Conservation (phyloP, 257 asterid genomes). For the Catharanthus roseus region DNA sequence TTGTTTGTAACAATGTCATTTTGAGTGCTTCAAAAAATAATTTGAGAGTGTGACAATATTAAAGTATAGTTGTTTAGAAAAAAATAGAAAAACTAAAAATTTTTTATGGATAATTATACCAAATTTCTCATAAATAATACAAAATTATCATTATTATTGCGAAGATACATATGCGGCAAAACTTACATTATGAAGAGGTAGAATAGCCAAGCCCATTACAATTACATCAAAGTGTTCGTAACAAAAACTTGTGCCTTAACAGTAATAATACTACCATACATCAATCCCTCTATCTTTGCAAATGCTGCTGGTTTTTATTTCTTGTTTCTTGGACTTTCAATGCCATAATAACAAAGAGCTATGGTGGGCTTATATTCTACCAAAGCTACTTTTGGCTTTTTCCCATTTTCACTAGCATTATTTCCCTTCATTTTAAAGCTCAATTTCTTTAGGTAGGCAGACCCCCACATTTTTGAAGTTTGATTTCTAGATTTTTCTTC, state of each 20-base stretch:
- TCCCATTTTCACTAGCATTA: conserved; percentile 17
- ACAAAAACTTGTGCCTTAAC: neutral
- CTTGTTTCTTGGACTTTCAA: conserved; percentile 26
- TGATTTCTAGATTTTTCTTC: conserved; percentile 27
- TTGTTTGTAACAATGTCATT: too few relatives aligned
- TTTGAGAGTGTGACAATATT: too few relatives aligned
- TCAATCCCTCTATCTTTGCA: too few relatives aligned
- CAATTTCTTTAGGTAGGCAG: conserved; percentile 32
- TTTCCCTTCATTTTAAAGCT: conserved; percentile 49
- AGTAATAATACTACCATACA: too few relatives aligned
- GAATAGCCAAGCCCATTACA: neutral
- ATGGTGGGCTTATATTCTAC: conserved; percentile 29
- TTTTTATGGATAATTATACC: too few relatives aligned
- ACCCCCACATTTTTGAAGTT: conserved; percentile 21
- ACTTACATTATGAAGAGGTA: too few relatives aligned
- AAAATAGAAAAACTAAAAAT: too few relatives aligned
- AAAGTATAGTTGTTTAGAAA: too few relatives aligned
- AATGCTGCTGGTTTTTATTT: neutral
- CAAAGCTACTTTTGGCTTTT: conserved; percentile 30
- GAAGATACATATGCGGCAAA: too few relatives aligned
- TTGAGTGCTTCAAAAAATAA: too few relatives aligned
- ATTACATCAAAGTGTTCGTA: neutral
- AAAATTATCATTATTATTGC: too few relatives aligned
- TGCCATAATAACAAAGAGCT: conserved; percentile 46
- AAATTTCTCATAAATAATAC: too few relatives aligned